Percentiles rank a stretch among this genome's conserved stretches.
These are phyloP conservation scores for Phalaenopsis hybrid DNA, from an alignment of 116 monocot genomes.

Conservation along the genomic window DNA sequence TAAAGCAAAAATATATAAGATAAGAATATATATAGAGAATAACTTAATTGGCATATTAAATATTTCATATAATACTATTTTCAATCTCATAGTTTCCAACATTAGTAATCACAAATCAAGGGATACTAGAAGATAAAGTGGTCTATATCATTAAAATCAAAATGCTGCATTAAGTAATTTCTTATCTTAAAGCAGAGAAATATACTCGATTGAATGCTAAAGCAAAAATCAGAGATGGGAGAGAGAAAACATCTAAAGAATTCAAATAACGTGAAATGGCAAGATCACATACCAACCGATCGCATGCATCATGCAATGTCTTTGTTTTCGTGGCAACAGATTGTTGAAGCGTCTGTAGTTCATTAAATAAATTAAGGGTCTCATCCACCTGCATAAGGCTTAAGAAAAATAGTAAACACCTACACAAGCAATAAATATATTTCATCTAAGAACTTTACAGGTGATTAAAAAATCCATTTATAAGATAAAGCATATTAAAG, in stretches of 20 bases:
- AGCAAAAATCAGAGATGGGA: background rate
- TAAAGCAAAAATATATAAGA: background rate
- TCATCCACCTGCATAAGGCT: conserved; percentile 66
- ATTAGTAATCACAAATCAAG: background rate
- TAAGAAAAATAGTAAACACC: conserved; percentile 3
- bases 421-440: background rate
- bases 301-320: conserved; percentile 93
- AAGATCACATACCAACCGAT: conserved; percentile 57
- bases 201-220: background rate
- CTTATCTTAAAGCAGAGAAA: background rate
- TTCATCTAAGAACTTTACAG: background rate
- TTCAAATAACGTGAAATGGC: background rate
- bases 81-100: background rate
- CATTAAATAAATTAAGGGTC: conserved; percentile 79
- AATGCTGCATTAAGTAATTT: background rate
- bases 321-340: conserved; percentile 83
- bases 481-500: background rate
- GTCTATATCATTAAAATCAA: background rate
- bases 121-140: background rate
- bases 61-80: background rate
- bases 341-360: conserved; percentile 73
- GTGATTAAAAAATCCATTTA: background rate
- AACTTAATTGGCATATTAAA: background rate
- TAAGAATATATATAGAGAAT: background rate
- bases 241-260: background rate